Base-by-base conservation (phyloP, 331 rosid species). In the Dryas integrifolia region DNA sequence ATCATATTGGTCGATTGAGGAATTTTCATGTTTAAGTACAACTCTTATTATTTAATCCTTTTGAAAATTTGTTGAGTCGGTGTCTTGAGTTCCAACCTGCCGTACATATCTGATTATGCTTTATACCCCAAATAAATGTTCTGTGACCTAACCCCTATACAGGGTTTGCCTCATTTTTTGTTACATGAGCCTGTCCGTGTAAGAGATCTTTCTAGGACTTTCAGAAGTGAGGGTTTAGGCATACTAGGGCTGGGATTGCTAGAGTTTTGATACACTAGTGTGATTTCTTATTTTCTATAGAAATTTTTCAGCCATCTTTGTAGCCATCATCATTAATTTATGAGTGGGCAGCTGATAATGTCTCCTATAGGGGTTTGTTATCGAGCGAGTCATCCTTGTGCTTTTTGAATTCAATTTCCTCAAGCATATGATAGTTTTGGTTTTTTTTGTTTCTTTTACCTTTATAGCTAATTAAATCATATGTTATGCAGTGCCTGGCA, bases 401-500 rank as follows among this genome's bases (percentile, higher is more conserved):
- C 38, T 1, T 48, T 40, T 16, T 49, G 46, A 57, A 7, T 75
- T 40, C 59, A 18, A 6, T 62, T 13, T 12, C 61, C 4, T 44
- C 47, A 50, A 26, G 44, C 72, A 24, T 53, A 12, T 26, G 13
- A 5, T 21, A 9, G 10, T 56, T 14, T 4, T 24, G 3, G 1
- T 18, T 14, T 9, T 52, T 15, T 74, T n/a, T 38, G 24, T 64
- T 46, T 40, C 9, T 40, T 63, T 38, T 9, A 4, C 41, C 50
- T 51, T 61, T 72, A 12, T 70, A 57, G 69, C 72, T 72, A 67
- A 75, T 71, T 51, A 43, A 79, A 18, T 61, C 51, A n/a, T 72
- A 26, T 64, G 46, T 77, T 47, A 48, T 81, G 64, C 96, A 94
- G 98, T 65, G 97, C 85, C 9, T 94, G 98, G 98, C 98, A 94